Base-by-base conservation (phyloP, 495 filamentous ascomycete genomes). In the Hyaloscypha finlandica region DNA sequence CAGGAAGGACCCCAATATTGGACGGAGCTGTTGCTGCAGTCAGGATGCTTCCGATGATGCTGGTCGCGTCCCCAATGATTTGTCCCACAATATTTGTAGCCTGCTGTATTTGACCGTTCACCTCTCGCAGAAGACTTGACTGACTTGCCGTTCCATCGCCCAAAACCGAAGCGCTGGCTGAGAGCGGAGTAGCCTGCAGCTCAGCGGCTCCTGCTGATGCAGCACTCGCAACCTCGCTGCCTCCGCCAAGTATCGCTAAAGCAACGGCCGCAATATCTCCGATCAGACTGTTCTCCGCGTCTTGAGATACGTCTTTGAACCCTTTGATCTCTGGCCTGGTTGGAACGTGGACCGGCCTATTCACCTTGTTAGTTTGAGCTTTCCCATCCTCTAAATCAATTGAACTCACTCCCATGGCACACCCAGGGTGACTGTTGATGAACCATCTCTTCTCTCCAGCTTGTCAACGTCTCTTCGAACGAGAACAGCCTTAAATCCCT, bases 371-470 rank as follows among this genome's bases (percentile, higher is more conserved):
- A 48, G 42, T 1, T 30, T 33, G 11, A 16, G n/a, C 42, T 61
- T 53, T 16, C 32, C 11, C 37, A 51, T 37, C 25, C 20, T 59
- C 8, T 30, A 2, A 30, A 12, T 20, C 25, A 33, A 11, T 35
- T 39, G 19, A 29, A 59, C 70, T 65, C 58, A 68, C 66, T 65
- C 59, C 67, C 67, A 70, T 37, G 67, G 67, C 51, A 68, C 0
- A 33, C 32, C 56, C 29, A 70, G 65, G 4, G 48, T 68, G 37
- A 63, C 45, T 48, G 42, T 48, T 14, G 35, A 61, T 11, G 54
- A 53, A 20, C 67, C 70, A 61, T 72, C 63, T 48, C 59, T 62
- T 30, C 32, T 68, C 19, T 22, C 16, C 8, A 69, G 29, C 14
- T 29, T 42, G 30, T 61, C 45, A 20, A 30, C 63, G 64, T 69